Evolutionary conservation across 306 rosid genomes (phyloP).

Genomic region (Pueraria montana): DNA sequence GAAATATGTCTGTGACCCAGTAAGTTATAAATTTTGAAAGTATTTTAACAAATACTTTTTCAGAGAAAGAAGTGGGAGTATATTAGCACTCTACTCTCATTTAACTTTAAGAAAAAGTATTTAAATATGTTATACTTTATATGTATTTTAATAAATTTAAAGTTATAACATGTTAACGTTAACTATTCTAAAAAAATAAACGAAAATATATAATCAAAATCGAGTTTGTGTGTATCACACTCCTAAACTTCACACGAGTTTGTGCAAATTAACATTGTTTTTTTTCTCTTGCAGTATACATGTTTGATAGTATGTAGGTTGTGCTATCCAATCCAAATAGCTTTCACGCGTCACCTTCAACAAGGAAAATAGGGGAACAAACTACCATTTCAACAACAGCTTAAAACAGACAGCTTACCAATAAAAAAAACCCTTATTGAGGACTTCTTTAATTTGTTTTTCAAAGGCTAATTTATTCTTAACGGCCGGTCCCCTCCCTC

Average conservation of each 20-base stretch:
- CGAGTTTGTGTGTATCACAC: not conserved
- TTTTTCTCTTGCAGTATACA: not conserved
- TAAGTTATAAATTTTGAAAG: not conserved
- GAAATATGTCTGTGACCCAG: not conserved
- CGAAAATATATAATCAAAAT: not conserved
- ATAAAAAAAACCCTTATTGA: constrained; percentile 11
- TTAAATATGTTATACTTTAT: not conserved
- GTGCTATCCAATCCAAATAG: constrained; percentile 58
- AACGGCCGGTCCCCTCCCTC: not conserved
- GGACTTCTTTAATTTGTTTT: constrained; percentile 3
- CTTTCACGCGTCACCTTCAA: constrained; percentile 52
- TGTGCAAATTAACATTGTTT: not conserved
- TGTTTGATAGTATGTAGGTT: constrained; percentile 51
- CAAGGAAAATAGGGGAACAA: constrained; percentile 35
- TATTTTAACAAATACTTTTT: not conserved
- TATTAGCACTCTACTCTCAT: not conserved
- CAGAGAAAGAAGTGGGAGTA: not conserved
- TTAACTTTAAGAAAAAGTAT: not conserved
- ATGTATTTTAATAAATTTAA: not conserved
- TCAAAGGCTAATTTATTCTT: constrained; percentile 15
- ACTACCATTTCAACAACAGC: constrained; percentile 65
- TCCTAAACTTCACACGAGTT: not conserved
- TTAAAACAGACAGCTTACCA: constrained; percentile 61
- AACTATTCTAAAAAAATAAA: not conserved
- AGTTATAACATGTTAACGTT: not conserved